Base-by-base conservation (phyloP, 352 stramenopile genomes). In the Phytophthora pinifolia region DNA sequence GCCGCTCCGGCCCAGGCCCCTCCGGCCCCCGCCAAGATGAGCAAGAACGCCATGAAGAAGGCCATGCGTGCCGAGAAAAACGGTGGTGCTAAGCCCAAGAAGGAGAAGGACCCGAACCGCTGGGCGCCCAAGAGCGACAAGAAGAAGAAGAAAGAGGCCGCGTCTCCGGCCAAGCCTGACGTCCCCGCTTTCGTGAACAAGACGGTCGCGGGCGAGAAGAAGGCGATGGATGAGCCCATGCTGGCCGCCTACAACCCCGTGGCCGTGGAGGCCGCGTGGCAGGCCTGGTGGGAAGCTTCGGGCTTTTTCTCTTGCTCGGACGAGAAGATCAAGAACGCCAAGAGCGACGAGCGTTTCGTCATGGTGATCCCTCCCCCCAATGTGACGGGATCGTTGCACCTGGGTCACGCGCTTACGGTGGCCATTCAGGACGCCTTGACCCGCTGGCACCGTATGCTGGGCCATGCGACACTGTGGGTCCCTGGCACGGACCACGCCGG, bases 321-420 rank as follows among this genome's bases (percentile, higher is more conserved):
- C 25, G 73, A 92, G 13, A 79, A 86, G 54, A 91, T 90, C 53
- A 76, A 83, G 37, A 70, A 71, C 29, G 78, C 79, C 10, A 85
- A 87, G 53, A 61, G 80, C 10, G 67, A 90, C 30, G 90, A 99
- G 50, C 83, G 81, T 63, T 99, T 99, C 68, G 87, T 99, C 51
- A 99, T 99, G 93, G 97, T 99, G 46, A 94, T 95, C 54, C 79
- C 86, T 6, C 83, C 83, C 9, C 88, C 84, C 2, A 96, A 96
- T 50, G 83, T 94, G 27, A 96, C 86, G 12, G 84, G 86, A 7
- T 88, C 86, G 38, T 79, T 99, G 32, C 97, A 99, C 70, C 92
- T 99, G 63, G 98, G 98, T 10, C 98, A 99, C 67, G 97, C 98
- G 20, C 96, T 99, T 45, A 99, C 98, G 31, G 94, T 99, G 10